These are phyloP conservation scores for Aspergillus brasiliensis DNA, from an alignment of 2,329 filamentous ascomycete genomes.

Conservation along the genomic window DNA sequence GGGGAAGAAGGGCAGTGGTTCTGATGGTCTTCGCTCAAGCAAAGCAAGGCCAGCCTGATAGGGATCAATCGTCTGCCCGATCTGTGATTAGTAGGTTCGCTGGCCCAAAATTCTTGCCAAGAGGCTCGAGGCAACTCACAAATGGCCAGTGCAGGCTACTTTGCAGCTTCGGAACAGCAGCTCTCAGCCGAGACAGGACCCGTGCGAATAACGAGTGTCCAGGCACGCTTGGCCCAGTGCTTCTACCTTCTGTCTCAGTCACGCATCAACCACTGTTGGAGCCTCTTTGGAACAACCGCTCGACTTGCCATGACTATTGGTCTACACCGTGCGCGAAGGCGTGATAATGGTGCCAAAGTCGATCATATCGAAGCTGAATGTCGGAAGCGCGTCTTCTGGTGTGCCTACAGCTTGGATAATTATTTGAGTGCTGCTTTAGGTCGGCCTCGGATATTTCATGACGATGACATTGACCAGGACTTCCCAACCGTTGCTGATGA, in stretches of 20 bases:
- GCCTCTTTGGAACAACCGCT: constrained; percentile 36
- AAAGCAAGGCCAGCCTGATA: constrained; percentile 44
- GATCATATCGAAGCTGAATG: constrained; percentile 20
- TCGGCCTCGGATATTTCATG: constrained; percentile 21
- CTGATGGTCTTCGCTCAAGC: constrained; percentile 59
- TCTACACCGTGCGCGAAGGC: constrained; percentile 25
- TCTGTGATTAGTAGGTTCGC: constrained; percentile 17
- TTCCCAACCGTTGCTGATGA: constrained; percentile 25
- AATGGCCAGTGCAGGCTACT: constrained; percentile 21
- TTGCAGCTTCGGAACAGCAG: constrained; percentile 31
- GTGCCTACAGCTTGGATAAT: constrained; percentile 22
- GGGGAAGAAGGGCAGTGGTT: constrained; percentile 46
- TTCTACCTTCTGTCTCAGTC: constrained; percentile 37
- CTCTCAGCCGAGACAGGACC: constrained; percentile 36
- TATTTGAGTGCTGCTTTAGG: constrained; percentile 22
- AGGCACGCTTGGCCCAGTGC: constrained; percentile 44
- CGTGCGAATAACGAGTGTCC: constrained; percentile 39
- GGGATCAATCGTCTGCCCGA: constrained; percentile 17
- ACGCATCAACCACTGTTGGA: constrained; percentile 40
- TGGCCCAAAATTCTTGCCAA: not conserved
- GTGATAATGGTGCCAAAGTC: constrained; percentile 4
- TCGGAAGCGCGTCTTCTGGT: constrained; percentile 23
- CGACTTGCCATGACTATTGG: constrained; percentile 38
- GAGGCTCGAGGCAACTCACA: not conserved
- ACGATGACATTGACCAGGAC: constrained; percentile 25